phyloP scores from a whole-genome alignment of 192 early-diverging fungal species.

The Gorgonomyces haynaldii region DNA sequence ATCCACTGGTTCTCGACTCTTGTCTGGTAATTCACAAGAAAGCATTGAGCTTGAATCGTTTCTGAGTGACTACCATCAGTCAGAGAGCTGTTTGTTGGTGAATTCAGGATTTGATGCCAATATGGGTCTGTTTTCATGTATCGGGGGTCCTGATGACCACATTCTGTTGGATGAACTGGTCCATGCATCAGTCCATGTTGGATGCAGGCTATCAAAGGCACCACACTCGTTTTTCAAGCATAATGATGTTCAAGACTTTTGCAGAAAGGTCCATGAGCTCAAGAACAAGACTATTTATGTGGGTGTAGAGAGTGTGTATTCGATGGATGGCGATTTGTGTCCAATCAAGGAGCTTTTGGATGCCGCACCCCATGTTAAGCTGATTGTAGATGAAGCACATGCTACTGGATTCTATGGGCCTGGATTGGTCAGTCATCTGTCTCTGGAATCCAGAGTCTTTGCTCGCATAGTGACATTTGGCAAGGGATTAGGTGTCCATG shows the following conservation, averaged over 20 bases:
- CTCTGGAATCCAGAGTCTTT: conserved; percentile 54
- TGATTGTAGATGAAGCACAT: conserved; percentile 78
- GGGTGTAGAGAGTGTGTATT: conserved; percentile 66
- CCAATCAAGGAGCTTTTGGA: conserved; percentile 45
- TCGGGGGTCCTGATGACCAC: conserved; percentile 54
- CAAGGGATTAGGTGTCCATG: conserved; percentile 67
- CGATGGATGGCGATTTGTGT: conserved; percentile 73
- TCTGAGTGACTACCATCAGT: conserved; percentile 53
- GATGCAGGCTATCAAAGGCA: conserved; percentile 30
- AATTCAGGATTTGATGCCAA: conserved; percentile 87
- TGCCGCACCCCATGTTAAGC: conserved; percentile 26
- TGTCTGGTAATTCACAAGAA: conserved; percentile 57
- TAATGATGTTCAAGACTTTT: conserved; percentile 51
- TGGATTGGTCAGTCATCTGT: conserved; percentile 53
- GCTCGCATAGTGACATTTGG: conserved; percentile 75
- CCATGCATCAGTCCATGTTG: conserved; percentile 78
- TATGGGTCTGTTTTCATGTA: conserved; percentile 47
- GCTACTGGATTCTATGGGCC: conserved; percentile 65
- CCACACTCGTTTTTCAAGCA: too few relatives aligned
- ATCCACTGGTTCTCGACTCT: conserved; percentile 64
- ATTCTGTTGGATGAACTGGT: conserved; percentile 63
- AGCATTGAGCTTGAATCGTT: conserved; percentile 49
- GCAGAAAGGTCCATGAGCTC: conserved; percentile 14
- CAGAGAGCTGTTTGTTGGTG: conserved; percentile 56
- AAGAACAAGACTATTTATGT: conserved; percentile 37